Conservation (phyloP, 2,329 filamentous ascomycete species). For the Lachnellula cervina region DNA sequence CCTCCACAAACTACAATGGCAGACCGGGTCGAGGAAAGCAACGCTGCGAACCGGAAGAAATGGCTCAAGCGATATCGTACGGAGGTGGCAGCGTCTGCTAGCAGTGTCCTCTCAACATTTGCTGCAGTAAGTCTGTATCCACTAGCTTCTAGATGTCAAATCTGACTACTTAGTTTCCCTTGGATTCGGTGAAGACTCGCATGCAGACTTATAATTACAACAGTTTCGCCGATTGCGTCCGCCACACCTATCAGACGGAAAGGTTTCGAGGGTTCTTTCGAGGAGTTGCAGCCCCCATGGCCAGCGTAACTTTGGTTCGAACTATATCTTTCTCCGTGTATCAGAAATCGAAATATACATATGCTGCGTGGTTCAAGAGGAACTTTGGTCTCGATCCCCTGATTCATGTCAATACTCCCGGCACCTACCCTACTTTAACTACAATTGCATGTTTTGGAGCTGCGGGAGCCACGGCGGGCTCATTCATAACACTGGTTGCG, state of each 20-base stretch:
- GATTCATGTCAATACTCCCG: slow-evolving; percentile 63
- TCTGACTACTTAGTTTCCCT: slow-evolving; percentile 52
- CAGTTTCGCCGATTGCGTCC: slow-evolving; percentile 69
- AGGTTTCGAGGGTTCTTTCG: slow-evolving; percentile 74
- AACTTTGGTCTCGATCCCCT: slow-evolving; percentile 67
- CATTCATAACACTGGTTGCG: slow-evolving; percentile 72
- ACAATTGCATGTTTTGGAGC: slow-evolving; percentile 73
- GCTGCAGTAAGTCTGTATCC: slow-evolving; percentile 48
- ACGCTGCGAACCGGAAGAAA: slow-evolving; percentile 36
- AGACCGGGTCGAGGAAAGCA: slow-evolving; percentile 10
- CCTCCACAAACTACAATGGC: slow-evolving; percentile 1
- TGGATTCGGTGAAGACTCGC: slow-evolving; percentile 85
- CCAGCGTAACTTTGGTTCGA: slow-evolving; percentile 70
- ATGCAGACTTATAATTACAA: slow-evolving; percentile 83
- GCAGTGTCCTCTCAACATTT: slow-evolving; percentile 73
- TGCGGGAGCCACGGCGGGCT: slow-evolving; percentile 74
- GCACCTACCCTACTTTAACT: slow-evolving; percentile 66
- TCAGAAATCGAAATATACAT: slow-evolving; percentile 68
- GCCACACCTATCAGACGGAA: slow-evolving; percentile 70
- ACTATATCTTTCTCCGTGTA: slow-evolving; percentile 79
- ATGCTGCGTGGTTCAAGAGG: slow-evolving; percentile 64
- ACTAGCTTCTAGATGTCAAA: slow-evolving; percentile 1
- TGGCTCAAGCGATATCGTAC: slow-evolving; percentile 75
- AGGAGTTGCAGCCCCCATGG: slow-evolving; percentile 75
- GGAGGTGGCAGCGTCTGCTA: slow-evolving; percentile 72